phyloP scores from a whole-genome alignment of 2,329 filamentous ascomycete species.

The Nakataea oryzae region DNA sequence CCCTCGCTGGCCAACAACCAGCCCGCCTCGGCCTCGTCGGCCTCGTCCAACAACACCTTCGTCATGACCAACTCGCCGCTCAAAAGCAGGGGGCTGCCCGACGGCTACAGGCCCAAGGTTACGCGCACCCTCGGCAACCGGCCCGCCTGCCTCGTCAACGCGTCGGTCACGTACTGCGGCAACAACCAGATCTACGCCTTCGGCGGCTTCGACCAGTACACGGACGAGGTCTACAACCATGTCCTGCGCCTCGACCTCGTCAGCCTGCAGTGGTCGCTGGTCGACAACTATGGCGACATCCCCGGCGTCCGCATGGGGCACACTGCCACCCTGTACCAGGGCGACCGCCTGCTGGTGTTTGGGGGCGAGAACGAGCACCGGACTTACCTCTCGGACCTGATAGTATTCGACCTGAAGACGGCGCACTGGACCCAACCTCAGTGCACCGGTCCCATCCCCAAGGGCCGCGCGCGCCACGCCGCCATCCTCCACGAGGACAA shows the following conservation, averaged over 20 bases:
- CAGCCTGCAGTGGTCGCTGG: constrained; percentile 85
- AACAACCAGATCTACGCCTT: constrained; percentile 98
- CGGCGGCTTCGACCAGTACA: constrained; percentile 97
- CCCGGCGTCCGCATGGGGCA: constrained; percentile 96
- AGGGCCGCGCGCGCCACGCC: constrained; percentile 85
- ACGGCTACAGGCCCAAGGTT: constrained; percentile 77
- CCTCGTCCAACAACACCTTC: constrained; percentile 67
- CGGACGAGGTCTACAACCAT: constrained; percentile 98
- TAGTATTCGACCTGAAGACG: constrained; percentile 89
- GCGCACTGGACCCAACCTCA: constrained; percentile 93
- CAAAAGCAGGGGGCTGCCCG: constrained; percentile 52
- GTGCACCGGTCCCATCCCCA: constrained; percentile 73
- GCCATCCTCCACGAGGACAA: constrained; percentile 95
- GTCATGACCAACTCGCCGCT: constrained; percentile 82
- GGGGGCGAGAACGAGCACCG: constrained; percentile 97
- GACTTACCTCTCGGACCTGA: constrained; percentile 89
- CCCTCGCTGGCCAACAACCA: not conserved
- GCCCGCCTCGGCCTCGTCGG: constrained; percentile 22
- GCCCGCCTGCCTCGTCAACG: constrained; percentile 92
- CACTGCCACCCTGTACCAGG: constrained; percentile 87
- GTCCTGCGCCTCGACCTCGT: constrained; percentile 80
- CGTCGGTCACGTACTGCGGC: constrained; percentile 96
- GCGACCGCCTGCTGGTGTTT: constrained; percentile 91
- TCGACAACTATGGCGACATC: constrained; percentile 98
- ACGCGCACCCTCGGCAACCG: constrained; percentile 69